phyloP scores from a whole-genome alignment of 148 eudicot genomes.

The Persicaria maculosa region DNA sequence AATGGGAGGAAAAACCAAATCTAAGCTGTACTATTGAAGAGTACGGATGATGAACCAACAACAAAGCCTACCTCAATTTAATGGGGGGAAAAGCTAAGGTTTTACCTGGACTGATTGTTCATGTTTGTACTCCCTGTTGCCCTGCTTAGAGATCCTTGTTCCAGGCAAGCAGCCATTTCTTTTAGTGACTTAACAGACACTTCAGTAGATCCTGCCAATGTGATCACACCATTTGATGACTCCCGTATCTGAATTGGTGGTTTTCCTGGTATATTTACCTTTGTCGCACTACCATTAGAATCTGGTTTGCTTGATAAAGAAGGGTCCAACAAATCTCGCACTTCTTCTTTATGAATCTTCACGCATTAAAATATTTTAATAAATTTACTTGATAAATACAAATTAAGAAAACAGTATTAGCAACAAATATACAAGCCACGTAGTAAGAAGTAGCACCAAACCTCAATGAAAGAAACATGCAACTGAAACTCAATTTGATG shows the following conservation, averaged over 20 bases:
- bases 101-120: conserved; percentile 94
- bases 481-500: conserved; percentile 73
- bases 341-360: conserved; percentile 98
- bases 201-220: conserved; percentile 95
- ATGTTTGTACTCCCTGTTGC: conserved; percentile 99
- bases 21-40: background rate
- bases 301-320: conserved; percentile 53
- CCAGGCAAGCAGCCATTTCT: conserved; percentile 94
- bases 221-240: conserved; percentile 90
- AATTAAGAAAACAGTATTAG: no score
- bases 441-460: conserved; percentile 18
- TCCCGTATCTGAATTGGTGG: conserved; percentile 96
- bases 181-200: conserved; percentile 67
- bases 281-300: conserved; percentile 52
- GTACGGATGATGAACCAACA: background rate
- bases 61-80: background rate
- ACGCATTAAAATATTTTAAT: conserved; percentile 16
- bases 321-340: conserved; percentile 82
- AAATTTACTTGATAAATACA: conserved; percentile 16
- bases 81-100: background rate
- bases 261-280: conserved; percentile 65
- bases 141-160: conserved; percentile 91
- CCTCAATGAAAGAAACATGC: conserved; percentile 98
- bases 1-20: background rate
- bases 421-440: background rate